These are phyloP conservation scores for Chlamydomonas sp. DNA, from an alignment of 139 green algal species.

Conservation along the genomic window DNA sequence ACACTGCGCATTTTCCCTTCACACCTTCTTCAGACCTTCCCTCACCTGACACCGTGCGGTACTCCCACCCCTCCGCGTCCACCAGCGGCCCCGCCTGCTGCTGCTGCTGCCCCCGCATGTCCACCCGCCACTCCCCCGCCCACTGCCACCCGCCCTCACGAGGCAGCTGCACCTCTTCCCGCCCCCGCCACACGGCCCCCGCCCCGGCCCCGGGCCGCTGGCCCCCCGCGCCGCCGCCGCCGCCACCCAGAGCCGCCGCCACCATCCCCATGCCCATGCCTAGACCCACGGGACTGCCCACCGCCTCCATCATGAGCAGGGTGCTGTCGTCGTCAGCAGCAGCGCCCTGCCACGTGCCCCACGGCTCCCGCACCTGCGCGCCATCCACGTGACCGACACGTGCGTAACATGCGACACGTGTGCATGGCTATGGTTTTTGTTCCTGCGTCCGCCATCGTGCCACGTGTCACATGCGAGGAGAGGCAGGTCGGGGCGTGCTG, in stretches of 20 bases:
- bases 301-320: neutral
- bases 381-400: neutral
- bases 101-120: neutral
- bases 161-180: conserved; percentile 52
- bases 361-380: conserved; percentile 37
- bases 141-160: conserved; percentile 61
- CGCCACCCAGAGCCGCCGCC: neutral
- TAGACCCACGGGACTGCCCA: neutral
- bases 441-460: too few relatives aligned
- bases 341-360: conserved; percentile 26
- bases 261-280: neutral
- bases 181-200: neutral
- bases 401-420: too few relatives aligned
- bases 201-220: neutral
- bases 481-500: too few relatives aligned
- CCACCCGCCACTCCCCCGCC: conserved; percentile 44
- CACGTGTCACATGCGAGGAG: too few relatives aligned
- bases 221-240: neutral
- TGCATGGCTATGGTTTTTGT: too few relatives aligned
- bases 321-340: conserved; percentile 4
- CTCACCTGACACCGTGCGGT: conserved; percentile 7
- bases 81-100: neutral
- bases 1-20: neutral
- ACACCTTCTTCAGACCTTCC: neutral
- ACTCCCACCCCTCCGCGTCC: conserved; percentile 41